These are phyloP conservation scores for Neltuma alba DNA, from an alignment of 306 rosid species.

Conservation along the genomic window DNA sequence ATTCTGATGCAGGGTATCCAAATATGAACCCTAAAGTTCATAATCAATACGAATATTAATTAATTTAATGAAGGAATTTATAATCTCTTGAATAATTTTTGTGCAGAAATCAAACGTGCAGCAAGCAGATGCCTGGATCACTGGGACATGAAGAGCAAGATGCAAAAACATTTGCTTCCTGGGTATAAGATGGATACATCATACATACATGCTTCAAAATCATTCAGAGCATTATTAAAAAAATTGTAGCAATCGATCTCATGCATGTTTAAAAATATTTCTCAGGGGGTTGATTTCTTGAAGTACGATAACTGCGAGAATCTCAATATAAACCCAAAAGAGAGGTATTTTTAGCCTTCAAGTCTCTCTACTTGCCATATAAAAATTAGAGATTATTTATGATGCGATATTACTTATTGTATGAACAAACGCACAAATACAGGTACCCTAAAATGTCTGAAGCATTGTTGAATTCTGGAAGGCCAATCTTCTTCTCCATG, in stretches of 20 bases:
- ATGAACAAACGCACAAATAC: not conserved
- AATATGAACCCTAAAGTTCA: too few relatives aligned
- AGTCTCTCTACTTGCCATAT: not conserved
- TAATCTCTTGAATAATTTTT: too few relatives aligned
- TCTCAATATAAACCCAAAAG: constrained; percentile 54
- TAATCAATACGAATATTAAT: too few relatives aligned
- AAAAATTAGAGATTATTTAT: too few relatives aligned
- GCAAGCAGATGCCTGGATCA: constrained; percentile 64
- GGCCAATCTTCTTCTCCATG: constrained; percentile 65
- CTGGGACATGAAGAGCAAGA: constrained; percentile 64
- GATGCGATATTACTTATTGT: too few relatives aligned
- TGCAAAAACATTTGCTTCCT: constrained; percentile 69
- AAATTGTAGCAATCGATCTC: too few relatives aligned
- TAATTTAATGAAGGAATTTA: too few relatives aligned
- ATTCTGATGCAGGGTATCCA: constrained; percentile 70
- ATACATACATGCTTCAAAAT: too few relatives aligned
- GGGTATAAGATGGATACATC: too few relatives aligned
- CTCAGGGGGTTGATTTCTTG: constrained; percentile 76
- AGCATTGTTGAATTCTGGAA: constrained; percentile 56
- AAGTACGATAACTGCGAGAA: constrained; percentile 78
- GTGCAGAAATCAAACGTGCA: constrained; percentile 57
- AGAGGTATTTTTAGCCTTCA: constrained; percentile 46
- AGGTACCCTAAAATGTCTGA: constrained; percentile 74
- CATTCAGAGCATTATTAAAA: too few relatives aligned
- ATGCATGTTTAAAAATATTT: too few relatives aligned